Evolutionary conservation across 139 green algal species (phyloP).

Genomic region (Picochlorum sp.): DNA sequence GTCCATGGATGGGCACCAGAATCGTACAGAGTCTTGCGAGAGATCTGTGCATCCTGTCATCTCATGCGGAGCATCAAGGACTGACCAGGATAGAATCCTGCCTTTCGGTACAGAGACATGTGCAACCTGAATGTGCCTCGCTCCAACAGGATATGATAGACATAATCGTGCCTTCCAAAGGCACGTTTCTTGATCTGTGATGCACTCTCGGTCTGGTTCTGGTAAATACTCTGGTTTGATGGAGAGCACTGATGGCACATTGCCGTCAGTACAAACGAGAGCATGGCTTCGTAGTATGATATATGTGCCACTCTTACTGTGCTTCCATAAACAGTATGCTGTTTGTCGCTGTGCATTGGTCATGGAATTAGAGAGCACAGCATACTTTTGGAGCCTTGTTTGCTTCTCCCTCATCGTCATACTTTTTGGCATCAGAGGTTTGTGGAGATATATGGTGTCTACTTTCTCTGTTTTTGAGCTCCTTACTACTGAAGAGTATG

Average conservation of each 20-base stretch:
- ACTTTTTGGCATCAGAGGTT: slow-evolving; percentile 18
- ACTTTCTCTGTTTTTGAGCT: too few relatives aligned
- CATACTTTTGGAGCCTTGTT: slow-evolving; percentile 31
- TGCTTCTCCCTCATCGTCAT: slow-evolving; percentile 16
- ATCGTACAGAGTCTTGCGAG: too few relatives aligned
- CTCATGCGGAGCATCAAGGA: neutral
- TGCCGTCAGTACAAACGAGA: neutral
- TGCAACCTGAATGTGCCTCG: slow-evolving; percentile 2
- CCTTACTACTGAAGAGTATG: too few relatives aligned
- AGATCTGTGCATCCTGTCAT: neutral
- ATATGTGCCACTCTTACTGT: neutral
- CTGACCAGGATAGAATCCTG: neutral
- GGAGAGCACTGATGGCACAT: neutral
- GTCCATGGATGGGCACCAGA: too few relatives aligned
- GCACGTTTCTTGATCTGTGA: slow-evolving; percentile 15
- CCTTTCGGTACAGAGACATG: neutral
- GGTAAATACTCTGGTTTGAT: slow-evolving; percentile 12
- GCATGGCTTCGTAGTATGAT: neutral
- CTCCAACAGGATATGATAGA: too few relatives aligned
- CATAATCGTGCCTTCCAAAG: too few relatives aligned
- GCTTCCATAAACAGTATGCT: neutral
- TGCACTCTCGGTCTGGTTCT: neutral
- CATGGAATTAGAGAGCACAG: slow-evolving; percentile 13
- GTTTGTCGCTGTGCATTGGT: neutral
- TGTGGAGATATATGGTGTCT: slow-evolving; percentile 7